Conservation (phyloP, 257 asterid genomes). For the Petunia axillaris region DNA sequence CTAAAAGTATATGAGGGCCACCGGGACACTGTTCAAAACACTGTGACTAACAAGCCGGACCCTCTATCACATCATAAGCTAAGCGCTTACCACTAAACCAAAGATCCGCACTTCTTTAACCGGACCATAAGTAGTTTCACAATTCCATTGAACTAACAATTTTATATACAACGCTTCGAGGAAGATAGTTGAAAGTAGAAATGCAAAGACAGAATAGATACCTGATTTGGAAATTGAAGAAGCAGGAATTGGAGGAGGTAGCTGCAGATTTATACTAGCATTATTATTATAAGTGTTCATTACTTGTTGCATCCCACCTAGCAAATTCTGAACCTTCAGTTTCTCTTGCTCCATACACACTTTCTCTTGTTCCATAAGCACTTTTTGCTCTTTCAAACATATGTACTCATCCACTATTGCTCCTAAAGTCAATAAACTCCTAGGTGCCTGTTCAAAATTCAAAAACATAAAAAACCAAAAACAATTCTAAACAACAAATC, state of each 20-base stretch:
- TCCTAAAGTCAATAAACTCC: slow-evolving; percentile 74
- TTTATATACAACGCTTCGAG: not conserved
- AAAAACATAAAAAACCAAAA: not conserved
- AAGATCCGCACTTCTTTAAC: too few relatives aligned
- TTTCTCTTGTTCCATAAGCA: too few relatives aligned
- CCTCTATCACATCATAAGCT: too few relatives aligned
- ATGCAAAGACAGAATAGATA: not conserved
- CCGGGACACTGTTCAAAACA: too few relatives aligned
- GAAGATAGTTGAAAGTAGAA: not conserved
- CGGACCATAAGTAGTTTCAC: too few relatives aligned
- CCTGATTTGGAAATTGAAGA: not conserved
- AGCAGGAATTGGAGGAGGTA: slow-evolving; percentile 40
- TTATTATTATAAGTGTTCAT: slow-evolving; percentile 68
- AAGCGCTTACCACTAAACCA: too few relatives aligned
- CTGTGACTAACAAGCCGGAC: too few relatives aligned
- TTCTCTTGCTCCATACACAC: slow-evolving; percentile 79
- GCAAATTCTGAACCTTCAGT: slow-evolving; percentile 64
- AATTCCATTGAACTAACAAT: too few relatives aligned
- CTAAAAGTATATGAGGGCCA: too few relatives aligned
- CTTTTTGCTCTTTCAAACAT: slow-evolving; percentile 77
- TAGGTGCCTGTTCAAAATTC: slow-evolving; percentile 60
- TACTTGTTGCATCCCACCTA: slow-evolving; percentile 74
- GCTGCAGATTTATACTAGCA: slow-evolving; percentile 31
- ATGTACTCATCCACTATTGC: slow-evolving; percentile 87
- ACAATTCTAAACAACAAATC: not conserved